Conservation (phyloP, 2,329 filamentous ascomycete species). For the Cercospora sp. region DNA sequence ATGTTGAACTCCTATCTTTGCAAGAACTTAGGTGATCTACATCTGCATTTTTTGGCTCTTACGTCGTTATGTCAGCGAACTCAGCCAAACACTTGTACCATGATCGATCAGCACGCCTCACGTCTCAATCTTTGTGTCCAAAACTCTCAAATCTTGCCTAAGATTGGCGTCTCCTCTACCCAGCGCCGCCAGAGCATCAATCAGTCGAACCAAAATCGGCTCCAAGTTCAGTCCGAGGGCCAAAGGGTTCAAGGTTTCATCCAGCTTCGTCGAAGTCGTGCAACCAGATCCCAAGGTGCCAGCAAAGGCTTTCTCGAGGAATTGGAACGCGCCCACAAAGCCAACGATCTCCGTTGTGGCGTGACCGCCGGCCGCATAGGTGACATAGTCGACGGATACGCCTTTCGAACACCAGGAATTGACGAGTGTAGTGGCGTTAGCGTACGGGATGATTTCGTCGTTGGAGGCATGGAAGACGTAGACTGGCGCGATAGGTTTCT, state of each 20-base stretch:
- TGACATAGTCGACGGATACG: conserved; percentile 32
- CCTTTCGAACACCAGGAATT: conserved; percentile 34
- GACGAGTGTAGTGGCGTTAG: conserved; percentile 30
- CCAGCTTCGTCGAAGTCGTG: conserved; percentile 22
- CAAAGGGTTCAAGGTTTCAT: conserved; percentile 27
- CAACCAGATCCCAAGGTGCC: conserved; percentile 29
- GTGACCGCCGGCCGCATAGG: conserved; percentile 32
- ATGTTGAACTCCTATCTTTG: not conserved
- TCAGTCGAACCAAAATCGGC: conserved; percentile 29
- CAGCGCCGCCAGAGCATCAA: conserved; percentile 25
- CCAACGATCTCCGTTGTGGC: conserved; percentile 32
- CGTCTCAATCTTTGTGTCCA: not conserved
- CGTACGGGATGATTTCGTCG: conserved; percentile 37
- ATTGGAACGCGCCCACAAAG: conserved; percentile 28
- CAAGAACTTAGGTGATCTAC: not conserved
- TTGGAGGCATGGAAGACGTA: conserved; percentile 33
- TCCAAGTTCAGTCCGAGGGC: conserved; percentile 32
- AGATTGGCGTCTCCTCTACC: conserved; percentile 30
- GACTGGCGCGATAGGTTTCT: conserved; percentile 34
- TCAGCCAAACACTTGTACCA: not conserved
- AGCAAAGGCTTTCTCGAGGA: conserved; percentile 31
- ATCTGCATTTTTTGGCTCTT: not conserved
- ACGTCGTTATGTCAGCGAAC: not conserved
- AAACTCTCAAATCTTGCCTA: not conserved
- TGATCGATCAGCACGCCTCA: not conserved